These are phyloP conservation scores for Hysterangium stoloniferum DNA, from an alignment of 768 basidiomycete species.

Conservation along the genomic window DNA sequence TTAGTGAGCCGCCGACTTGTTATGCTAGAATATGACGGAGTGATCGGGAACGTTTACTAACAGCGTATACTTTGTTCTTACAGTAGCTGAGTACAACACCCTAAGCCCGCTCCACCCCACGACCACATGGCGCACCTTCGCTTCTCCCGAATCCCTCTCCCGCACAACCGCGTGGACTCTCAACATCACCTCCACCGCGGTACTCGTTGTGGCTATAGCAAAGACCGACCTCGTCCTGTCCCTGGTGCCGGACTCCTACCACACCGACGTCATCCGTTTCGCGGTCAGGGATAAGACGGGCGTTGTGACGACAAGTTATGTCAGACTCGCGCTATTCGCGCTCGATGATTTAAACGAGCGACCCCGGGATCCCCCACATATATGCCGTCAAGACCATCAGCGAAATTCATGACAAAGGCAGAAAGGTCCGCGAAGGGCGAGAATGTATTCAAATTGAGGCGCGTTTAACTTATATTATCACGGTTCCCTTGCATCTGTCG, in stretches of 20 bases:
- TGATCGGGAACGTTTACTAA: too few species aligned
- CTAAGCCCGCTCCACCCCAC: constrained; percentile 72
- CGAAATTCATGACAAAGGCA: constrained; percentile 90
- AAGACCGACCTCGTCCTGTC: constrained; percentile 91
- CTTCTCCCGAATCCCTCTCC: constrained; percentile 79
- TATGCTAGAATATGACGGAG: too few species aligned
- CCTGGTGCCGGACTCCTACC: constrained; percentile 91
- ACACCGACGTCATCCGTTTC: constrained; percentile 83
- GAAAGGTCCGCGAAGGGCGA: constrained; percentile 84
- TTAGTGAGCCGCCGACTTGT: too few species aligned
- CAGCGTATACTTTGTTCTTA: constrained; percentile 92
- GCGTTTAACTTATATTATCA: too few species aligned
- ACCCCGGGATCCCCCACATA: constrained; percentile 90
- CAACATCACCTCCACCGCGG: constrained; percentile 43
- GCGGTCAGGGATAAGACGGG: constrained; percentile 85
- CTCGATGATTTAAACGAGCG: constrained; percentile 90
- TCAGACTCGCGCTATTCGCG: constrained; percentile 84
- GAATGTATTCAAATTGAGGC: too few species aligned
- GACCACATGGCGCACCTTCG: constrained; percentile 55
- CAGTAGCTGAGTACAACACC: constrained; percentile 91
- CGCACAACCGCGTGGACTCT: too few species aligned
- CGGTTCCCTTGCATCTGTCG: too few species aligned
- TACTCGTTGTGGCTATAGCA: constrained; percentile 74
- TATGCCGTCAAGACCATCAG: constrained; percentile 91
- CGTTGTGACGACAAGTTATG: constrained; percentile 94